phyloP scores from a whole-genome alignment of 2,329 filamentous ascomycete species.

The Ophiocordyceps sinensis region DNA sequence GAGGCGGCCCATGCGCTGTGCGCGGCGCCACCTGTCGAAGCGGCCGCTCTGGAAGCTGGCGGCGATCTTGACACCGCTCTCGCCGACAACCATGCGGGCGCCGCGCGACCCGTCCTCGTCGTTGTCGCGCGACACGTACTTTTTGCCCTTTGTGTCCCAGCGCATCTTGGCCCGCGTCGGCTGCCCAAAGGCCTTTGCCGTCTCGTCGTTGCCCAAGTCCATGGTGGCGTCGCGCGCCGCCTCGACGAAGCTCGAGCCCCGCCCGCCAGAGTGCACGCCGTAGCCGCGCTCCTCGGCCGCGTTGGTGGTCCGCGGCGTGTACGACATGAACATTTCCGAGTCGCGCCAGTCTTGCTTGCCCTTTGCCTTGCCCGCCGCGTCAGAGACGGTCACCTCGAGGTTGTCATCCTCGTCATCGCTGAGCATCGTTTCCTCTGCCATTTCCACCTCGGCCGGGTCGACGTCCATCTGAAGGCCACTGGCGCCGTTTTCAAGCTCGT shows the following conservation, averaged over 20 bases:
- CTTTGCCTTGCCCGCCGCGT: slow-evolving; percentile 31
- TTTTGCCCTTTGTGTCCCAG: slow-evolving; percentile 95
- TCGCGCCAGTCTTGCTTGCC: slow-evolving; percentile 60
- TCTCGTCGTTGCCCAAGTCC: slow-evolving; percentile 86
- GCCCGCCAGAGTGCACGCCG: slow-evolving; percentile 73
- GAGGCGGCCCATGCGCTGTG: slow-evolving; percentile 64
- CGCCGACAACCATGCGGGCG: slow-evolving; percentile 62
- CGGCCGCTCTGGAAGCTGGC: slow-evolving; percentile 85
- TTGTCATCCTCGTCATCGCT: slow-evolving; percentile 43
- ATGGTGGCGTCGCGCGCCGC: slow-evolving; percentile 79
- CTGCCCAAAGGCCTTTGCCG: slow-evolving; percentile 62
- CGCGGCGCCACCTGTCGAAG: slow-evolving; percentile 84
- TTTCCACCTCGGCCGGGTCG: slow-evolving; percentile 10
- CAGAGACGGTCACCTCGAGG: slow-evolving; percentile 57
- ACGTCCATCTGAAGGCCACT: neutral
- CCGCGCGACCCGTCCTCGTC: slow-evolving; percentile 82
- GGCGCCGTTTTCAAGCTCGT: slow-evolving; percentile 9
- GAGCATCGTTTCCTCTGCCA: slow-evolving; percentile 15
- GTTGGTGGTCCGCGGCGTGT: slow-evolving; percentile 69
- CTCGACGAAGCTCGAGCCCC: slow-evolving; percentile 66
- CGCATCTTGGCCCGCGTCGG: slow-evolving; percentile 64
- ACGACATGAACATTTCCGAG: slow-evolving; percentile 90
- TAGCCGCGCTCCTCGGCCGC: slow-evolving; percentile 83
- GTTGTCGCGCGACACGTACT: slow-evolving; percentile 84
- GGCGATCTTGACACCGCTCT: slow-evolving; percentile 91